Evolutionary conservation across 2,329 filamentous ascomycete species (phyloP).

Genomic region (Diaporthe citriasiana): DNA sequence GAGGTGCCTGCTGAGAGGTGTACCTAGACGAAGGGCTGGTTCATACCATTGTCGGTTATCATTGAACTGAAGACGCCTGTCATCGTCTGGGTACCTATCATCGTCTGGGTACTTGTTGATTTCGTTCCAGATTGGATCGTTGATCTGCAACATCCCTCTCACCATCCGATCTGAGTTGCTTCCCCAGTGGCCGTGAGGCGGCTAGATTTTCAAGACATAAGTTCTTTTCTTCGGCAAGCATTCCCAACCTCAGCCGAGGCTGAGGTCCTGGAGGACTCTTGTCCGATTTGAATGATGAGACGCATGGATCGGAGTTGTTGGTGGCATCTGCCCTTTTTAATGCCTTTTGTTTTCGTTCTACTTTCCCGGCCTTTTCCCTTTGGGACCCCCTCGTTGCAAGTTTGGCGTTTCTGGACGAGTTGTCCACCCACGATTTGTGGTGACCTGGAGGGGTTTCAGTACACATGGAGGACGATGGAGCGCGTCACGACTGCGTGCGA

Average conservation of each 20-base stretch:
- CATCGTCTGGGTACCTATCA: no score
- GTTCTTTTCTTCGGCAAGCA: background rate
- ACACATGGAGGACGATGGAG: background rate
- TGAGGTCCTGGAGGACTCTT: constrained; percentile 20
- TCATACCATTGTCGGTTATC: background rate
- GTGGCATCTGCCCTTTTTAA: constrained; percentile 9
- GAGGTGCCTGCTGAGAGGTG: background rate
- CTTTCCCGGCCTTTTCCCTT: background rate
- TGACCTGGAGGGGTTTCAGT: constrained; percentile 13
- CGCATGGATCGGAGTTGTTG: constrained; percentile 15
- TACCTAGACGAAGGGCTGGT: background rate
- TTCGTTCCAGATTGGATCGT: constrained; percentile 12
- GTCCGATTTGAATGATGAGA: constrained; percentile 8
- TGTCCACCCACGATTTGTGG: constrained; percentile 33
- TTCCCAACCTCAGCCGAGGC: background rate
- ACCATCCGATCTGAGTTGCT: background rate
- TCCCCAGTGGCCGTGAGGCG: background rate
- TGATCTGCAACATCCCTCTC: background rate
- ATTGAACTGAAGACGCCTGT: background rate
- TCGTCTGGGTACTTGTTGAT: background rate
- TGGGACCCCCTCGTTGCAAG: constrained; percentile 15
- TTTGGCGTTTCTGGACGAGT: constrained; percentile 31
- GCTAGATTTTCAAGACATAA: background rate
- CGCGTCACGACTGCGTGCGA: background rate
- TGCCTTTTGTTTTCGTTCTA: background rate